Base-by-base conservation (phyloP, 352 stramenopile species). In the Globisporangium spiculum region DNA sequence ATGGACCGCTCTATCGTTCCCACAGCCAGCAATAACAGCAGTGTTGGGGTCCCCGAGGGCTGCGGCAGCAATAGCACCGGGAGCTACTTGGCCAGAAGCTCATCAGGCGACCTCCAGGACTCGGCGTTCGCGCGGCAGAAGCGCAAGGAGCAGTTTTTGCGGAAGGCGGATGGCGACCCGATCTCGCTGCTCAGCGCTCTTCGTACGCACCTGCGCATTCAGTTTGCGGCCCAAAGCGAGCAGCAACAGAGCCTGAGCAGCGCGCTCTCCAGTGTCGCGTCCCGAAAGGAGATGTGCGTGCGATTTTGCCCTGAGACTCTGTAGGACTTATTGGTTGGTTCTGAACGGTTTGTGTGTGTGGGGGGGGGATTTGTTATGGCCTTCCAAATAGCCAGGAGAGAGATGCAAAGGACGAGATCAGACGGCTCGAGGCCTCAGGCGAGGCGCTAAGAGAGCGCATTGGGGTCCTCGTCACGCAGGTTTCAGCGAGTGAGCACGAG, bases 111-210 rank as follows among this genome's bases (percentile, higher is more conserved):
- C 30, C 64, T 60, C 59, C 22, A 16, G 26, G 79, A 85, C 48
- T 78, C 75, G 12, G 68, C 68, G 4, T 89, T 88, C 63, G 74
- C 70, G 7, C 73, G 74, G 16, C 58, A 71, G 20, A 83, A 86
- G 46, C 79, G 81, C 46, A 86, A 89, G 63, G 81, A 91, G 46
- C 75, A 83, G 14, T 79, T 80, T 24, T 57, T 90, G 26, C 80
- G 78, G 32, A 84, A 84, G 55, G 81, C 81, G 0, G 78, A 91
- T 20, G 80, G 81, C 0, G 81, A 89, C 30, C 80, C 83, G 1
- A 88, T 93, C 36, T 84, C 86, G 52, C 66, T 93, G 52, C 70
- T 93, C 32, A 92, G 90, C 53, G 73, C 74, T 16, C 68, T 93
- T n/a, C 83, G 84, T 2, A 90, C 79, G 18, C 82, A 93, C 48